Conservation (phyloP, 225 moss, liverwort and hornwort genomes). For the Bryum argenteum region DNA sequence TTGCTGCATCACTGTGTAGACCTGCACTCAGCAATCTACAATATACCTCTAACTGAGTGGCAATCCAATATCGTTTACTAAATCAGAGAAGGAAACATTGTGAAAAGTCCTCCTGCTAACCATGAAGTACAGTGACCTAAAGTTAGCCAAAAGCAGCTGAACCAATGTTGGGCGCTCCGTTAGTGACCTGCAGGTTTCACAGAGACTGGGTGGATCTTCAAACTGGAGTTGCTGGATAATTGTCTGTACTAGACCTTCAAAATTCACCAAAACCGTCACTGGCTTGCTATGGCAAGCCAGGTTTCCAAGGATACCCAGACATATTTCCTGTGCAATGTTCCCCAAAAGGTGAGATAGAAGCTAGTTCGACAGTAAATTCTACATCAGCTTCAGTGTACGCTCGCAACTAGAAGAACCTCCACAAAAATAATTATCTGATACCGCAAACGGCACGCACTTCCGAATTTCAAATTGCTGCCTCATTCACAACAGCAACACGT, state of each 20-base stretch:
- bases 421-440: neutral
- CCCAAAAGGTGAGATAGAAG: constrained; percentile 4
- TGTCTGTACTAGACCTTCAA: constrained; percentile 58
- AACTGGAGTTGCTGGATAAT: constrained; percentile 77
- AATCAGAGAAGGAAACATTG: neutral
- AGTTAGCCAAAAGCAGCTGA: neutral
- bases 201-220: constrained; percentile 84
- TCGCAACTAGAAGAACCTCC: neutral
- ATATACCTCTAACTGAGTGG: constrained; percentile 31
- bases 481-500: constrained; percentile 11
- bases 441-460: neutral
- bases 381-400: constrained; percentile 12
- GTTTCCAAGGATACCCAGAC: constrained; percentile 84
- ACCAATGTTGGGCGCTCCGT: constrained; percentile 5
- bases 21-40: constrained; percentile 92
- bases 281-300: constrained; percentile 83
- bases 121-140: neutral
- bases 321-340: constrained; percentile 67
- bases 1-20: constrained; percentile 80
- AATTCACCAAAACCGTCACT: constrained; percentile 65
- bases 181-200: constrained; percentile 85
- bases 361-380: neutral
- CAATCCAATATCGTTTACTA: constrained; percentile 13
- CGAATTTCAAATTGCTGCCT: neutral
- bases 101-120: constrained; percentile 1